Conservation (phyloP, 139 green algal species). For the Microglena sp. region DNA sequence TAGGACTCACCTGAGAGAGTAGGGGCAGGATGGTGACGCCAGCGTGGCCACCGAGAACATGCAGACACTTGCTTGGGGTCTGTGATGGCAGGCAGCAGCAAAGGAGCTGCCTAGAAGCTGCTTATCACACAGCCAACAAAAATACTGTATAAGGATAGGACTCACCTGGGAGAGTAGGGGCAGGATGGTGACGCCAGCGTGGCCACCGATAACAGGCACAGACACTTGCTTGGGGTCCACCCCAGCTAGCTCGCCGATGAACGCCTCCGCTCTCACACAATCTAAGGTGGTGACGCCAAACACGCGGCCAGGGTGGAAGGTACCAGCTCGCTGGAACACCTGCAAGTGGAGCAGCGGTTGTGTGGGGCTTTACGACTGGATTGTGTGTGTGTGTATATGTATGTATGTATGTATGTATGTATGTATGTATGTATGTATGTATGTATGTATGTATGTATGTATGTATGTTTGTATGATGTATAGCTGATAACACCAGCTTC, state of each 20-base stretch:
- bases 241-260: constrained; percentile 54
- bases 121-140: not conserved
- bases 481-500: too few species aligned
- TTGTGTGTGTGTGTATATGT: constrained; percentile 5
- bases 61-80: not conserved
- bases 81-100: too few species aligned
- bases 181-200: constrained; percentile 96
- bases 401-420: not conserved
- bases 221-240: constrained; percentile 68
- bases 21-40: not conserved
- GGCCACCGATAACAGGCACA: constrained; percentile 93
- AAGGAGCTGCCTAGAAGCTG: too few species aligned
- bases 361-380: not conserved
- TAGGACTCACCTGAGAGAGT: not conserved
- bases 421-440: not conserved
- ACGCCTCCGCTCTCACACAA: constrained; percentile 75
- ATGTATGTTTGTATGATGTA: not conserved
- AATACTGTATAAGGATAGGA: not conserved
- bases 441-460: constrained; percentile 2
- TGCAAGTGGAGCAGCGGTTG: not conserved
- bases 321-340: constrained; percentile 66
- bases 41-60: not conserved
- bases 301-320: constrained; percentile 71
- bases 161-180: constrained; percentile 85
- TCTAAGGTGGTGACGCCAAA: constrained; percentile 89